Evolutionary conservation across 73 alveolate species (phyloP).

Genomic region (Symbiodinium natans): DNA sequence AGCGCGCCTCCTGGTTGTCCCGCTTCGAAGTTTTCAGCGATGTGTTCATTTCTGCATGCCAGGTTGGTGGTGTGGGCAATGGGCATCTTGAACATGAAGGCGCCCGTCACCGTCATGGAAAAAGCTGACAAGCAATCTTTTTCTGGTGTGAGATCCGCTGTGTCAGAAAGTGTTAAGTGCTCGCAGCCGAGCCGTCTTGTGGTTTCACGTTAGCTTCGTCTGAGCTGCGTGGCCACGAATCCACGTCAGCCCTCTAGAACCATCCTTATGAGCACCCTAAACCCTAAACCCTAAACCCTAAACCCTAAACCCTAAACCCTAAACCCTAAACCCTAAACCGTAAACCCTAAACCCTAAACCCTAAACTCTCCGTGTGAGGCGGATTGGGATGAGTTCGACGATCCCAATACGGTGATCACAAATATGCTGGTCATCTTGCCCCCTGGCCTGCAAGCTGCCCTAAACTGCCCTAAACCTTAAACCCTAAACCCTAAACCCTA

Average conservation of each 20-base stretch:
- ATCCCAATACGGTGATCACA: slow-evolving; percentile 95
- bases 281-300: neutral
- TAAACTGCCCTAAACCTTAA: neutral
- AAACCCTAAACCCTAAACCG: neutral
- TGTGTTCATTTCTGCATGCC: too few species aligned
- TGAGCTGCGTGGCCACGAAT: too few species aligned
- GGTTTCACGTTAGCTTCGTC: neutral
- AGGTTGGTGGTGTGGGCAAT: slow-evolving; percentile 82
- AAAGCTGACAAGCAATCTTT: too few species aligned
- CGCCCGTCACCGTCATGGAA: too few species aligned
- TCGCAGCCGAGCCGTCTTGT: too few species aligned
- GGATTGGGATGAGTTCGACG: slow-evolving; percentile 95
- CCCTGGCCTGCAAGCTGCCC: neutral
- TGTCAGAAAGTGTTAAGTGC: too few species aligned
- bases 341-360: neutral
- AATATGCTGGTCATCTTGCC: slow-evolving; percentile 83
- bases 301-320: neutral
- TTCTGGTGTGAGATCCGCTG: too few species aligned
- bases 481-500: neutral
- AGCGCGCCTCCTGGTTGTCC: neutral
- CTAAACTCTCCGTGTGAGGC: slow-evolving; percentile 24
- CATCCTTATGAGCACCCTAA: too few species aligned
- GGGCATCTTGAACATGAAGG: slow-evolving; percentile 80
- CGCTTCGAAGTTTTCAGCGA: too few species aligned
- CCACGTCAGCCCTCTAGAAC: too few species aligned